These are phyloP conservation scores for Tilletiopsis washingtonensis DNA, from an alignment of 1,284 basidiomycete genomes.

Conservation along the genomic window DNA sequence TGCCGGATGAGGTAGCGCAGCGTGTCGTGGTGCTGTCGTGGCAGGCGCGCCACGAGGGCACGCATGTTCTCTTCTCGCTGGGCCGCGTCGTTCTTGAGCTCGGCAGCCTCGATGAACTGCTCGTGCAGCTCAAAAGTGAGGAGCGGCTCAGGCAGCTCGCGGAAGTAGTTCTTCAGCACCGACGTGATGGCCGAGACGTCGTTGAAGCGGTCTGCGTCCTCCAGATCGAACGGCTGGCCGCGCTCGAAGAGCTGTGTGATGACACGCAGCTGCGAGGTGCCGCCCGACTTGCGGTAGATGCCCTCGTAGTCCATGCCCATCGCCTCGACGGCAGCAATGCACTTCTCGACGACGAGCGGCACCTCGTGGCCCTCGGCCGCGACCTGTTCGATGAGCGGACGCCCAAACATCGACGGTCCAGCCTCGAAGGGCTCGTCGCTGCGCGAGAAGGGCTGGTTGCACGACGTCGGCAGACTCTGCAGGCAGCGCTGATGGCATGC, in stretches of 20 bases:
- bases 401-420: constrained; percentile 77
- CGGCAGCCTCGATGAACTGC: constrained; percentile 57
- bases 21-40: constrained; percentile 78
- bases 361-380: constrained; percentile 64
- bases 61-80: constrained; percentile 38
- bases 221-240: constrained; percentile 81
- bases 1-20: constrained; percentile 76
- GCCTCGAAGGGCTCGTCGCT: constrained; percentile 23
- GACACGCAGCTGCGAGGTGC: constrained; percentile 78
- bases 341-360: constrained; percentile 88
- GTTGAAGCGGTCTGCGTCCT: constrained; percentile 81
- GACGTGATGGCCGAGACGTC: constrained; percentile 95
- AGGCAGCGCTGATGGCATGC: constrained; percentile 36
- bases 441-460: constrained; percentile 27
- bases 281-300: constrained; percentile 94
- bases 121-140: constrained; percentile 87
- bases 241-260: constrained; percentile 93
- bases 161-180: constrained; percentile 94
- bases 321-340: constrained; percentile 81
- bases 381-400: constrained; percentile 75
- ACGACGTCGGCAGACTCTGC: constrained; percentile 29
- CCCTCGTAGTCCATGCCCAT: constrained; percentile 85
- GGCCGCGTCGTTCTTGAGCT: constrained; percentile 8
- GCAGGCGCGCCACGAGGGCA: constrained; percentile 69
- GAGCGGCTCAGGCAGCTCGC: constrained; percentile 78